Evolutionary conservation across 2,329 filamentous ascomycete species (phyloP), one percentile per base, ranked within the genome.

Genomic region (Cladophialophora chaetospira): DNA sequence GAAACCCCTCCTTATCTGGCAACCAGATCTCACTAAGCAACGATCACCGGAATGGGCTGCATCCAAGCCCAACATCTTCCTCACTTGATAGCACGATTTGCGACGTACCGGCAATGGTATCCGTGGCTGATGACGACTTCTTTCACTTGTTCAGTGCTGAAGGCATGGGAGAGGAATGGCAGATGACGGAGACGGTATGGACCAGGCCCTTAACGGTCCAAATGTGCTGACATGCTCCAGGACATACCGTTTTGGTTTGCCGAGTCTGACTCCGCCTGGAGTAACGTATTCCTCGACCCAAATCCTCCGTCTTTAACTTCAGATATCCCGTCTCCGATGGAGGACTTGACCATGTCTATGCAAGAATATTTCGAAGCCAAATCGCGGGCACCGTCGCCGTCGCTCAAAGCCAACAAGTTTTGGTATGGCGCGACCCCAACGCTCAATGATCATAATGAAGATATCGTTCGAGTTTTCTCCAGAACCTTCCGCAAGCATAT

Each of bases 331-430:
- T 55, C 51, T 5, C 44, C 56, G 3, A 58, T 55, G 46, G 26
- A 58, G n/a, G 49, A 15, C 15, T 36, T 58, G 21, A 45, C 53
- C 10, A 28, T 29, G 3, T 19, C 28, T 17, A 58, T 58, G 56
- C 56, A 58, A 50, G 51, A 58, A 31, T 58, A 58, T 44, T 58
- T 58, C 28, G 56, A 58, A 13, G n/a, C 51, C 6, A 54, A 55
- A 25, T 58, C 56, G 5, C 25, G 56, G 17, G 56, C 56, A 13
- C 46, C 52, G n/a, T 59, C 57, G 6, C 57, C 57, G 13, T 31
- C 48, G 11, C 42, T 53, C 25, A 55, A 53, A 36, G 33, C 40
- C 5, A 42, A 31, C 25, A 52, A 35, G 10, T 46, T 45, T 35
- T 58, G 56, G 50, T 54, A 51, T 25, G 54, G 51, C n/a, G 40